Percentiles rank a stretch among this genome's conserved stretches.
Evolutionary conservation across 352 stramenopile genomes (phyloP).

Genomic region (Discostella stelligera): DNA sequence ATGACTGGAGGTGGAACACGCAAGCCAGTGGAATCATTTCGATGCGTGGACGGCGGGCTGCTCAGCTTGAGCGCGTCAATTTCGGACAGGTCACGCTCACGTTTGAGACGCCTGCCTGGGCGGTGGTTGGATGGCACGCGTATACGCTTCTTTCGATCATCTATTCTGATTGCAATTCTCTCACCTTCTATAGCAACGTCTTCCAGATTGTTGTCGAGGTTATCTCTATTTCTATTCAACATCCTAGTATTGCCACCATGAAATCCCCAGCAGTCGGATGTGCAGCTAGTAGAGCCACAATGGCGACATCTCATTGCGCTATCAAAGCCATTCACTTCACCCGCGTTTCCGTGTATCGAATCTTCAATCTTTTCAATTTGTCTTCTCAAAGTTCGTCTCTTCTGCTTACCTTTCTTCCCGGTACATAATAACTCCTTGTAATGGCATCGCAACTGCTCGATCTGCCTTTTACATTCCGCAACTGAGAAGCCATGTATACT

Average conservation of each 20-base stretch:
- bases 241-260: conserved; percentile 51
- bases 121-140: conserved; percentile 44
- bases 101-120: conserved; percentile 49
- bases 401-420: conserved; percentile 68
- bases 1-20: conserved; percentile 56
- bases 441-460: conserved; percentile 47
- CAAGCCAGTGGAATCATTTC: conserved; percentile 48
- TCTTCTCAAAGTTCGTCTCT: conserved; percentile 67
- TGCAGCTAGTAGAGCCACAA: conserved; percentile 63
- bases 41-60: conserved; percentile 34
- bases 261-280: conserved; percentile 75
- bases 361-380: conserved; percentile 64
- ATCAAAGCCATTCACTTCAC: not conserved
- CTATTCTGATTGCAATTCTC: conserved; percentile 12
- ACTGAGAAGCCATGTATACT: conserved; percentile 53
- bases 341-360: conserved; percentile 8
- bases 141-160: conserved; percentile 16
- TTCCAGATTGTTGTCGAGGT: not conserved
- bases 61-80: conserved; percentile 50
- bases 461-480: conserved; percentile 52
- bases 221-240: conserved; percentile 35
- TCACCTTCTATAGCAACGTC: not conserved
- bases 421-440: conserved; percentile 47
- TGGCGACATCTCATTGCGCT: conserved; percentile 58
- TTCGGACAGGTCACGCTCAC: conserved; percentile 59